Evolutionary conservation across 2,329 filamentous ascomycete genomes (phyloP).

Genomic region (Phialemoniopsis sp.): DNA sequence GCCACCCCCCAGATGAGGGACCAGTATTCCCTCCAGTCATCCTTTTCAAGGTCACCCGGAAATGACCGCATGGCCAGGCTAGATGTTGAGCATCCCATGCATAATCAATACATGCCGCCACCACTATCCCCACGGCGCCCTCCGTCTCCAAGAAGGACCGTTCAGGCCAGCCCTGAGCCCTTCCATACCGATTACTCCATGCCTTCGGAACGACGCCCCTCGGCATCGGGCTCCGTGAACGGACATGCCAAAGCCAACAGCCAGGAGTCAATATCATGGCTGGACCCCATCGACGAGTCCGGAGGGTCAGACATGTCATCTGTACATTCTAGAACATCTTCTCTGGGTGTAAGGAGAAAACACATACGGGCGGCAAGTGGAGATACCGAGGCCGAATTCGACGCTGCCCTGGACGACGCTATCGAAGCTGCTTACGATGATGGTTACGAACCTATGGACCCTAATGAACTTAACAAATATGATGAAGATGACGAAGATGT

Average conservation of each 20-base stretch:
- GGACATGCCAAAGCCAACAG: slow-evolving; percentile 58
- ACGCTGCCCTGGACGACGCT: slow-evolving; percentile 89
- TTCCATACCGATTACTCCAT: slow-evolving; percentile 11
- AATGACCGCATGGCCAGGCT: slow-evolving; percentile 20
- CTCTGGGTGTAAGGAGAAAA: slow-evolving; percentile 62
- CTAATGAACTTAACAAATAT: slow-evolving; percentile 8
- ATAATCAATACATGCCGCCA: slow-evolving; percentile 61
- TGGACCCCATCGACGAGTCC: slow-evolving; percentile 92
- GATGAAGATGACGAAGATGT: slow-evolving; percentile 35
- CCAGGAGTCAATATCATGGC: slow-evolving; percentile 82
- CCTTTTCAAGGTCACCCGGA: slow-evolving; percentile 48
- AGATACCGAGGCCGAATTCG: slow-evolving; percentile 83
- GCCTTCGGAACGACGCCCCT: slow-evolving; percentile 7
- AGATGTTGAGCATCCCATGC: slow-evolving; percentile 28
- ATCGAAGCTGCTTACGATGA: slow-evolving; percentile 96
- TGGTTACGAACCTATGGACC: slow-evolving; percentile 68
- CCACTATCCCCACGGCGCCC: slow-evolving; percentile 65
- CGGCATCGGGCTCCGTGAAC: slow-evolving; percentile 9
- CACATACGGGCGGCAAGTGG: slow-evolving; percentile 66
- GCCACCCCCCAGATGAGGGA: slow-evolving; percentile 12
- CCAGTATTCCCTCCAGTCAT: slow-evolving; percentile 41
- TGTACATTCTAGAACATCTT: slow-evolving; percentile 74
- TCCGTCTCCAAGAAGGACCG: slow-evolving; percentile 35
- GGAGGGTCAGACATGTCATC: slow-evolving; percentile 76
- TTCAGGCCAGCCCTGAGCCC: slow-evolving; percentile 23